Conservation (phyloP, 1,139 yeast genomes). For the Taphrina populina region DNA sequence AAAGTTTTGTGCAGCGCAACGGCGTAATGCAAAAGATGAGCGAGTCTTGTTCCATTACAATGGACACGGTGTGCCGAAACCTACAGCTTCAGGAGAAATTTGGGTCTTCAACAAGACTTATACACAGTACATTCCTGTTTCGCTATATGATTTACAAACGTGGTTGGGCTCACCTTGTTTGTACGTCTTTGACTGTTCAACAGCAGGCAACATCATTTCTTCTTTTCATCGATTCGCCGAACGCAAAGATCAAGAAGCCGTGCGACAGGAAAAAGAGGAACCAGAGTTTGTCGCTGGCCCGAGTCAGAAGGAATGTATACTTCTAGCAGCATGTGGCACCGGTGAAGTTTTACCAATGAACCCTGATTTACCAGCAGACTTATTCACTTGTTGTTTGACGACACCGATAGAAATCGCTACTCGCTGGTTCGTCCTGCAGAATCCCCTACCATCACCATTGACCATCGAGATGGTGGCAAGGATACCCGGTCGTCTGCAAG, state of each 20-base stretch:
- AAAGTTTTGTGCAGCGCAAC: slow-evolving; percentile 79
- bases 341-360: slow-evolving; percentile 87
- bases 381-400: slow-evolving; percentile 91
- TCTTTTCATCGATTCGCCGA: slow-evolving; percentile 89
- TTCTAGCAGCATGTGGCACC: slow-evolving; percentile 86
- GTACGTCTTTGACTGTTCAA: slow-evolving; percentile 89
- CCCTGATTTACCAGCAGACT: slow-evolving; percentile 93
- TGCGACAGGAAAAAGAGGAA: slow-evolving; percentile 47
- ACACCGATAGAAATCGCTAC: slow-evolving; percentile 94
- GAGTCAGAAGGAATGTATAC: slow-evolving; percentile 83
- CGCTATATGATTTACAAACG: slow-evolving; percentile 85
- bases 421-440: slow-evolving; percentile 86
- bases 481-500: slow-evolving; percentile 88
- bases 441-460: slow-evolving; percentile 48
- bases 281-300: slow-evolving; percentile 47
- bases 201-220: slow-evolving; percentile 89
- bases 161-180: slow-evolving; percentile 99
- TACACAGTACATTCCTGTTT: slow-evolving; percentile 95
- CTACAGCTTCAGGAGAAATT: slow-evolving; percentile 95
- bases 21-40: slow-evolving; percentile 84
- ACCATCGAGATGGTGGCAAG: slow-evolving; percentile 49
- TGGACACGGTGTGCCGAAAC: slow-evolving; percentile 99
- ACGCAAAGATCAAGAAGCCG: slow-evolving; percentile 81
- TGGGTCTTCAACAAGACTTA: slow-evolving; percentile 98
- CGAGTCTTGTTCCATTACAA: slow-evolving; percentile 90